phyloP scores from a whole-genome alignment of 225 moss, liverwort and hornwort genomes.

The Pleurozium schreberi region DNA sequence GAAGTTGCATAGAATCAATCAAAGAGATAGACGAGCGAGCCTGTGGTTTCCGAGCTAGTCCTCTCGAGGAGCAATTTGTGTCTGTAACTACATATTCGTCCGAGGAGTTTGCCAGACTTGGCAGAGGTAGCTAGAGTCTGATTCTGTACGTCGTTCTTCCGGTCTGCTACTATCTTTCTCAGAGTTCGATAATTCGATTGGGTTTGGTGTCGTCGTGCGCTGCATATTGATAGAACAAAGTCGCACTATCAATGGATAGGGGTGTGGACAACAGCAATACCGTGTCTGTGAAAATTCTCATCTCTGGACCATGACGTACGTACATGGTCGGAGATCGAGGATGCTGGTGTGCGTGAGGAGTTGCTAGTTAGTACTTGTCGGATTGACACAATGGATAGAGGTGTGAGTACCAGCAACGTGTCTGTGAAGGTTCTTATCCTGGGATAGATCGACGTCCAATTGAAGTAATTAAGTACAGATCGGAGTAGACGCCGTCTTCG shows the following conservation, averaged over 20 bases:
- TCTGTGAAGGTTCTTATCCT: slow-evolving; percentile 5
- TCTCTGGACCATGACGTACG: background rate
- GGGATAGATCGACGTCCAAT: background rate
- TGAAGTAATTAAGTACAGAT: no score
- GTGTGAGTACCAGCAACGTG: slow-evolving; percentile 1
- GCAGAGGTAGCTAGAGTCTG: background rate
- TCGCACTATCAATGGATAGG: background rate
- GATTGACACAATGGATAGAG: background rate
- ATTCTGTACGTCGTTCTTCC: background rate
- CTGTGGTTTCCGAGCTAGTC: background rate
- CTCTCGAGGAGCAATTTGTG: background rate
- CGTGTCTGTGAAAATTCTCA: slow-evolving; percentile 7
- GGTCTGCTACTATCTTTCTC: no score
- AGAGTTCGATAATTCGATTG: background rate
- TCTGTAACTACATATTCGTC: background rate
- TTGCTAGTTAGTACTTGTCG: background rate
- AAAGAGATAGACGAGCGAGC: background rate
- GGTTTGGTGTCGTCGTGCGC: background rate
- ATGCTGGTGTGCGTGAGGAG: no score
- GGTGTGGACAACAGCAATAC: background rate
- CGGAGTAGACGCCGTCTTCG: background rate
- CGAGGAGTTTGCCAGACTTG: no score
- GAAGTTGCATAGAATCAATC: no score
- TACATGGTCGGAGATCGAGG: no score
- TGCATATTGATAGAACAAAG: background rate